Evolutionary conservation across 1,284 basidiomycete genomes (phyloP), one percentile per base, ranked within the genome.

Genomic region (Heterobasidion parviporum): DNA sequence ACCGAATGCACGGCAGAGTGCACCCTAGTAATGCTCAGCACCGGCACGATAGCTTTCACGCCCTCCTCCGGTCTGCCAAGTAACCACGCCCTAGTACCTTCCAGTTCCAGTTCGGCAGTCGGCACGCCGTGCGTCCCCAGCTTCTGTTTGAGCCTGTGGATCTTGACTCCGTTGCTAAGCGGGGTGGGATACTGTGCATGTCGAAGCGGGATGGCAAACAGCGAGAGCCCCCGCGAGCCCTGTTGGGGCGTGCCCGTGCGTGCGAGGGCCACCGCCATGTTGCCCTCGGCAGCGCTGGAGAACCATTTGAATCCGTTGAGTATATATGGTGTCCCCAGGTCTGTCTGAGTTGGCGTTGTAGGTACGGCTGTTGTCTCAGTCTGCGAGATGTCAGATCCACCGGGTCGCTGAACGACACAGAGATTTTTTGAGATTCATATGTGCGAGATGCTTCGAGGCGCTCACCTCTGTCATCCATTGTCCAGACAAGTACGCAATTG

Each of bases 391-490:
- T 92, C 89, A 1, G 85, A 89, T 1, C 89, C 89, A 46, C 89
- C 89, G 6, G 85, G 78, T 20, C 84, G 79, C 81, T 89, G 62
- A 14, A 50, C 41, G 62, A 34, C 16, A 16, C 7, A 14, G 54
- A 36, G 45, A 33, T 44, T 38, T 10, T 7, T 9, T n/a, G 26
- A 26, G 26, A 26, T 16, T 14, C 46, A 6, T 47, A 9, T 32
- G 50, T 10, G 41, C 20, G 46, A 20, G 9, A 20, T 8, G 44
- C 26, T 44, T 3, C 6, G 33, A 18, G 34, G 2, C 8, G 45
- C 70, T 20, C 57, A 79, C 84, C 72, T 89, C 87, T 2, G 88
- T 90, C 88, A 89, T 90, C 87, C 88, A 92, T 70, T 92, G 89
- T 0, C 89, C 90, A 8, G 87, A 80, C 0, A 84, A 87, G 64